Evolutionary conservation across 495 filamentous ascomycete species (phyloP).

Genomic region (Aspergillus heteromorphus): DNA sequence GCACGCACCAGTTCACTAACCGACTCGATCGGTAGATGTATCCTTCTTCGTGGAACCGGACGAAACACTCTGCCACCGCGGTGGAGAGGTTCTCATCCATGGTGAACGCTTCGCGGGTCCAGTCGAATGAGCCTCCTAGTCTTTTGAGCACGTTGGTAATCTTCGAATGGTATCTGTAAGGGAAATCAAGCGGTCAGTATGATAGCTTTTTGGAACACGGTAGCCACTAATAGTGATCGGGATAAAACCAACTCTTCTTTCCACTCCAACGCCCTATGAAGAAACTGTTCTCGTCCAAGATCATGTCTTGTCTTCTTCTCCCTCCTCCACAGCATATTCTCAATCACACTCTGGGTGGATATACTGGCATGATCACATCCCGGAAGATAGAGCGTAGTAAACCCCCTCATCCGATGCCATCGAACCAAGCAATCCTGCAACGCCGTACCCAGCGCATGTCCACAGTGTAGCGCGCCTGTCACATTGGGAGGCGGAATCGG

Average conservation of each 20-base stretch:
- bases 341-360: constrained; percentile 70
- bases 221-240: no score
- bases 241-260: constrained; percentile 48
- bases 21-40: constrained; percentile 71
- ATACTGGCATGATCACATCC: constrained; percentile 77
- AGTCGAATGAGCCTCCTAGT: constrained; percentile 60
- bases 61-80: constrained; percentile 69
- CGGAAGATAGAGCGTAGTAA: constrained; percentile 66
- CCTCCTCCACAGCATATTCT: constrained; percentile 70
- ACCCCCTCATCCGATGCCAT: constrained; percentile 60
- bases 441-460: constrained; percentile 61
- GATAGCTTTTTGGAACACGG: no score
- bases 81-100: constrained; percentile 62
- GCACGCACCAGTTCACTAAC: constrained; percentile 73
- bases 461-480: constrained; percentile 63
- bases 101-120: constrained; percentile 67
- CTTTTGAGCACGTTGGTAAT: constrained; percentile 53
- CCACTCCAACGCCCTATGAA: constrained; percentile 62
- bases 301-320: constrained; percentile 62
- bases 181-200: no score
- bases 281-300: constrained; percentile 56
- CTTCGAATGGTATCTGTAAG: constrained; percentile 43
- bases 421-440: constrained; percentile 74
- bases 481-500: constrained; percentile 76
- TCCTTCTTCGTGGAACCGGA: constrained; percentile 67